These are phyloP conservation scores for Komagataella ulmi DNA, from an alignment of 805 yeast species.

Conservation along the genomic window DNA sequence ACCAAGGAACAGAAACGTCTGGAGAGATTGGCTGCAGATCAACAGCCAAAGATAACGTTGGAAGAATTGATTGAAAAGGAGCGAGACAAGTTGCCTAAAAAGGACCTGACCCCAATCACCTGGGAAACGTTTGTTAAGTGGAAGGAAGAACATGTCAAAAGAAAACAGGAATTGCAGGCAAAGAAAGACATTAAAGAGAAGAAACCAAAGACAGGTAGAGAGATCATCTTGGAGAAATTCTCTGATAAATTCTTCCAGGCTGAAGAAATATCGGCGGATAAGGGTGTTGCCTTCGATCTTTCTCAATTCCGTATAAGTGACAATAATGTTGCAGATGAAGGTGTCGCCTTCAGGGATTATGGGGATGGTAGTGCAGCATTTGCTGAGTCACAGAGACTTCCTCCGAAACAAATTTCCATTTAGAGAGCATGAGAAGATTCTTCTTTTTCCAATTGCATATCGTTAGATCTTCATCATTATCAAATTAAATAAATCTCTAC, in stretches of 20 bases:
- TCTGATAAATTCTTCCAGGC: slow-evolving; percentile 41
- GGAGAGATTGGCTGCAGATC: slow-evolving; percentile 74
- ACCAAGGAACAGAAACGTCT: slow-evolving; percentile 91
- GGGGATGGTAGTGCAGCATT: slow-evolving; percentile 48
- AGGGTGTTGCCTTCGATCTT: slow-evolving; percentile 42
- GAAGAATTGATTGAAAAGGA: slow-evolving; percentile 95
- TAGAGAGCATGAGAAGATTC: not conserved
- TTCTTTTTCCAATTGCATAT: not conserved
- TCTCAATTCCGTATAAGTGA: slow-evolving; percentile 35
- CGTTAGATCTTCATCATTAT: not conserved
- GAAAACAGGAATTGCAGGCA: slow-evolving; percentile 27
- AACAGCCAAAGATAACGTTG: slow-evolving; percentile 79
- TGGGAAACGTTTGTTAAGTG: slow-evolving; percentile 67
- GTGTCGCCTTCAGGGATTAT: slow-evolving; percentile 35
- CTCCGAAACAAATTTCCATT: not conserved
- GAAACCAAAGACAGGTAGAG: slow-evolving; percentile 52
- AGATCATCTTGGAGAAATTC: slow-evolving; percentile 48
- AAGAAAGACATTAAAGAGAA: slow-evolving; percentile 22
- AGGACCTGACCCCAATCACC: slow-evolving; percentile 76
- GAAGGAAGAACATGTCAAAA: slow-evolving; percentile 59
- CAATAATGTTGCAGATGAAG: slow-evolving; percentile 20
- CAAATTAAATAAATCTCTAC: not conserved
- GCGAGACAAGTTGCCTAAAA: slow-evolving; percentile 68
- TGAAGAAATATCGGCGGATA: slow-evolving; percentile 31
- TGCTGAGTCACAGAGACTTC: slow-evolving; percentile 13